These are phyloP conservation scores for Saccharomycopsis fibuligera DNA, from an alignment of 805 yeast genomes.

Conservation along the genomic window DNA sequence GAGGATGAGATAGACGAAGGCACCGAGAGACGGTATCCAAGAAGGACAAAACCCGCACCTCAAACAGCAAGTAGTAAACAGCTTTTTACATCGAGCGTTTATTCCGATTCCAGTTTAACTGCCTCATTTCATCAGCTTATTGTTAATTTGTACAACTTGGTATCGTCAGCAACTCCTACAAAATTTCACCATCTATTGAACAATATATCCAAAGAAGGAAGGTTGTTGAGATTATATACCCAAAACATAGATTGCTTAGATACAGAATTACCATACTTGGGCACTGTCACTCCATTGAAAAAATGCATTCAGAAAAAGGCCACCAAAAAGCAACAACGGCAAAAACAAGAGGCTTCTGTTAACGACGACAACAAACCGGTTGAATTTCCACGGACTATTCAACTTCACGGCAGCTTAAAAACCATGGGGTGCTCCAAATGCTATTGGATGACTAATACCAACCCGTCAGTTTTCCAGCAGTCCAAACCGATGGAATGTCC, in stretches of 20 bases:
- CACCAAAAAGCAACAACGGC: background rate
- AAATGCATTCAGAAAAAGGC: constrained; percentile 2
- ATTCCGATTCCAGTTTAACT: constrained; percentile 55
- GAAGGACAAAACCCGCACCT: background rate
- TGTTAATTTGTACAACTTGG: constrained; percentile 47
- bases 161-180: constrained; percentile 59
- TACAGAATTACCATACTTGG: constrained; percentile 42
- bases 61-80: constrained; percentile 35
- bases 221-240: constrained; percentile 70
- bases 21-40: constrained; percentile 1
- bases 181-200: constrained; percentile 65
- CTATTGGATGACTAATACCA: constrained; percentile 46
- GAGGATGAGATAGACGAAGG: constrained; percentile 32
- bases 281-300: constrained; percentile 44
- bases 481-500: constrained; percentile 43
- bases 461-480: constrained; percentile 43
- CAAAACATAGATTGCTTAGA: constrained; percentile 87
- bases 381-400: constrained; percentile 57
- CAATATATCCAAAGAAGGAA: constrained; percentile 50
- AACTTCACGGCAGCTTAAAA: constrained; percentile 78
- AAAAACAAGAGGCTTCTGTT: background rate
- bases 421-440: constrained; percentile 76
- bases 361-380: constrained; percentile 27
- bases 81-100: constrained; percentile 74
- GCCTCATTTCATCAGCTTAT: constrained; percentile 70